Base-by-base conservation (phyloP, 768 basidiomycete species). In the Rhizopogon vinicolor region DNA sequence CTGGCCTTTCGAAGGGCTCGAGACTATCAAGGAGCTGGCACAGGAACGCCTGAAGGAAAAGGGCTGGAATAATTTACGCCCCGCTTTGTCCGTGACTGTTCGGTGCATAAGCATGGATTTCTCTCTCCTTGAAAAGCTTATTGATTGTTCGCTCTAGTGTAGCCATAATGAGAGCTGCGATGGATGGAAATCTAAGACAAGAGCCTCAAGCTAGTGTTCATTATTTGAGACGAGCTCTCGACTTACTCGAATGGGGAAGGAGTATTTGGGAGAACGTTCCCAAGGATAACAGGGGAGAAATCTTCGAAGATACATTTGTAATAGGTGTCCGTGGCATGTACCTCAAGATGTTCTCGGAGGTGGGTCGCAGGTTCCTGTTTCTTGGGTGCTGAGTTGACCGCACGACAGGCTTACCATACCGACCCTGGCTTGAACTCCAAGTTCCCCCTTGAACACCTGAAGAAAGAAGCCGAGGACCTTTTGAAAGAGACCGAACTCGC, bases 1-100 rank as follows among this genome's bases (percentile, higher is more conserved):
- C 2, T 68, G 69, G 66, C 5, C 28, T 2, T 22, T 22, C 10
- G 14, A 54, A 10, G 42, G 58, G 22, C 52, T 65, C 5, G 53
- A 60, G 31, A 22, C 29, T 10, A 46, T 71, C 7, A 69, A 65
- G 7, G 52, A 46, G 16, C 55, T 62, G 10, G 69, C 65, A 1
- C 56, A 60, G 10, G 50, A 60, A 37, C 63, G 68, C 10, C 41
- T 62, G 18, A 25, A 44, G 5, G 44, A 57, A 7, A 50, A 62
- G 41, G 68, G 68, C 1, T 72, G 70, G 71, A 55, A 67, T 35
- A 40, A 45, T n/a, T 60, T 64, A 14, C 65, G 69, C 7, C 68
- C 65, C 2, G 75, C 77, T 2, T 57, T 79, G 25, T 42, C 73
- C 3, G 58, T 63, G 5, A 78, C 77, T 18, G 60, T 77, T 40